Percentiles rank a stretch among this genome's conserved stretches.
Evolutionary conservation across 2,329 filamentous ascomycete species (phyloP).

Genomic region (Macrophomina phaseolina): DNA sequence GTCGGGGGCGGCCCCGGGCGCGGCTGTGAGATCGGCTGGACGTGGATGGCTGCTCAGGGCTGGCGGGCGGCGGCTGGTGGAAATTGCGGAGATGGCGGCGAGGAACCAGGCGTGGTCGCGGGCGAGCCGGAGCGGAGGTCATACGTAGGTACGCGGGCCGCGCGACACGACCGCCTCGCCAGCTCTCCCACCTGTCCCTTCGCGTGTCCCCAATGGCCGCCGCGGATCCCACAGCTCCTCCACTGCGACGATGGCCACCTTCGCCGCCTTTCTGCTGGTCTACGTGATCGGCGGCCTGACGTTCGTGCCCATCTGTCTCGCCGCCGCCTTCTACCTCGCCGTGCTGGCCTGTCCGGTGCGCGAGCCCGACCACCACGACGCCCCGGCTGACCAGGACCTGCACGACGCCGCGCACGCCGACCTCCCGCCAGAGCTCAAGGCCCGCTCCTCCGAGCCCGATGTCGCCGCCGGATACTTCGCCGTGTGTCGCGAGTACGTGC

Average conservation of each 20-base stretch:
- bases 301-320: conserved; percentile 76
- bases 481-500: conserved; percentile 91
- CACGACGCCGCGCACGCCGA: conserved; percentile 40
- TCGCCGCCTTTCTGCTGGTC: conserved; percentile 68
- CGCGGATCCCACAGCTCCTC: conserved; percentile 8
- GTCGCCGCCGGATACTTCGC: conserved; percentile 92
- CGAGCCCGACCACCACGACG: conserved; percentile 52
- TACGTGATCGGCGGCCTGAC: conserved; percentile 89
- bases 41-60: too few species aligned
- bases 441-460: conserved; percentile 67
- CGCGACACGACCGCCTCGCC: background rate
- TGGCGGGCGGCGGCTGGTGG: too few species aligned
- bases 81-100: background rate
- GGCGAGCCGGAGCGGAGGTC: background rate
- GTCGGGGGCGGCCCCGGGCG: too few species aligned
- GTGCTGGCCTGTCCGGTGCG: conserved; percentile 68
- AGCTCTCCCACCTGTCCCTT: background rate
- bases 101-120: background rate
- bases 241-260: conserved; percentile 37
- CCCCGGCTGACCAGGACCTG: conserved; percentile 61
- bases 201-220: conserved; percentile 24
- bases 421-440: conserved; percentile 68
- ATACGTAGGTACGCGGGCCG: background rate
- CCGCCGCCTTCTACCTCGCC: conserved; percentile 66
- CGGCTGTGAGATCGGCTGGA: too few species aligned